Evolutionary conservation across 805 yeast genomes (phyloP).

Genomic region (Pichia ethanolica): DNA sequence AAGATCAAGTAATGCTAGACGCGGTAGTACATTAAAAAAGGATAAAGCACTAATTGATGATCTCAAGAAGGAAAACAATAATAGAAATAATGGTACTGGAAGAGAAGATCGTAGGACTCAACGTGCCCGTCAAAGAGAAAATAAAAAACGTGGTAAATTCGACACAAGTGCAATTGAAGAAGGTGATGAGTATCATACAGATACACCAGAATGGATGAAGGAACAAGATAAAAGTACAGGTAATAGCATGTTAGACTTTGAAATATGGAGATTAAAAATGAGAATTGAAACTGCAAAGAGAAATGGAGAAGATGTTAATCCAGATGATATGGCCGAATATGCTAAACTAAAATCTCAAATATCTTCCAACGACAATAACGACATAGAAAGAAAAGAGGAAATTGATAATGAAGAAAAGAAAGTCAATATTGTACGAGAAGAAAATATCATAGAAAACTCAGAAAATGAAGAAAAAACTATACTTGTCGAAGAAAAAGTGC

Average conservation of each 20-base stretch:
- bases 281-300: constrained; percentile 40
- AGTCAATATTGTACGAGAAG: background rate
- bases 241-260: constrained; percentile 50
- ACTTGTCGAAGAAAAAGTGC: background rate
- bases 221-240: constrained; percentile 34
- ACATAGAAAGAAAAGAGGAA: background rate
- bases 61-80: background rate
- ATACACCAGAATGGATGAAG: constrained; percentile 30
- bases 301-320: constrained; percentile 34
- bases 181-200: constrained; percentile 15
- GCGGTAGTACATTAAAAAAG: background rate
- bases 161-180: constrained; percentile 1
- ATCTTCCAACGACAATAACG: background rate
- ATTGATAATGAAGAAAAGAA: background rate
- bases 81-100: background rate
- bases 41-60: background rate
- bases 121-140: constrained; percentile 14
- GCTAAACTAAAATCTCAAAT: constrained; percentile 32
- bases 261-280: constrained; percentile 51
- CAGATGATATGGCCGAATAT: constrained; percentile 9
- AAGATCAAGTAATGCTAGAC: constrained; percentile 11
- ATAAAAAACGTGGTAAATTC: constrained; percentile 18
- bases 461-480: background rate
- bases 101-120: constrained; percentile 8
- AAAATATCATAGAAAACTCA: background rate